Base-by-base conservation (phyloP, 75 land plant species). In the Chamaecyparis obtusa region DNA sequence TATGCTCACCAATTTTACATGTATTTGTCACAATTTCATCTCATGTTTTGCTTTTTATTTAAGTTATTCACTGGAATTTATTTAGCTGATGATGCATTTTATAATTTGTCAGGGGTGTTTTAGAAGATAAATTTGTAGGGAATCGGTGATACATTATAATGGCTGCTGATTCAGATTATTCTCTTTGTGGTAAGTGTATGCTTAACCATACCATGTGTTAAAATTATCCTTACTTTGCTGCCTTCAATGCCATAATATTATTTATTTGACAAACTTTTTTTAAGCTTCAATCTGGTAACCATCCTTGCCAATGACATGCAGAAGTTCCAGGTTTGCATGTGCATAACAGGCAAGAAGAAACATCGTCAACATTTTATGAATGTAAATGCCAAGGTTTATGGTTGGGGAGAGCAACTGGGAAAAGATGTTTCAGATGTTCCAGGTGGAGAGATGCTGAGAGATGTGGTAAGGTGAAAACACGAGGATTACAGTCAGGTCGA, bases 271-370 rank as follows among this genome's bases (percentile, higher is more conserved):
- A 44, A 39, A 9, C 27, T 43, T 80, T 44, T 9, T 44, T 39
- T 30, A 80, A 80, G 10, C 15, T 44, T 11, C 13, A 80, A 80
- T 80, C 46, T 44, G 41, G 21, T 80, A 30, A 46, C 44, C 32
- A 27, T 80, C 51, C 8, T 44, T n/a, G 44, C 24, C 83, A 46
- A 80, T n/a, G 9, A 80, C 48, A 27, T 80, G 51, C 51, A 80
- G 83, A 81, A 81, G 49, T 81, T 81, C 16, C n/a, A 46, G 46
- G 30, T 81, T 81, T 27, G 33, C 83, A 81, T 27, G 51, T 46
- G 14, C 49, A 27, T 10, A 46, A 46, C 33, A 24, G n/a, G 33
- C 51, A n/a, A 46, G 54, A 81, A 41, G 51, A 81, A 81, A 81
- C 83, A 81, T 10, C 14, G 46, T 81, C 83, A n/a, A n/a, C 3